These are phyloP conservation scores for Corylus heterophylla DNA, from an alignment of 306 rosid genomes.

Conservation along the genomic window DNA sequence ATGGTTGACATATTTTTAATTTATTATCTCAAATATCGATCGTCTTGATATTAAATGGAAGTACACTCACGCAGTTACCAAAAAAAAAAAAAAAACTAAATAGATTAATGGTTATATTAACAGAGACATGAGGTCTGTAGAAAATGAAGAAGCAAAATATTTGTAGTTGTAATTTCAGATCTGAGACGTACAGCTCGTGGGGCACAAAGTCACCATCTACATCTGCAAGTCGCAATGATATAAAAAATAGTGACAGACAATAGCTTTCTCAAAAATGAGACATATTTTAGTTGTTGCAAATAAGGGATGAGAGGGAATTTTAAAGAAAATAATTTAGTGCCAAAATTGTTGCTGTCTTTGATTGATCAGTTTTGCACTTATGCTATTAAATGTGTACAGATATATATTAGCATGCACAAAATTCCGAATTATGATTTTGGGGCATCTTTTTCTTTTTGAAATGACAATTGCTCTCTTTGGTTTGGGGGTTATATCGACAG, in stretches of 20 bases:
- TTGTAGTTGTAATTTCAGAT: conserved; percentile 16
- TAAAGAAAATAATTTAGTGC: neutral
- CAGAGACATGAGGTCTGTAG: neutral
- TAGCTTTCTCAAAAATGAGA: conserved; percentile 3
- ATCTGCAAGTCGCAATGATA: conserved; percentile 24
- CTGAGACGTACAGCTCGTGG: conserved; percentile 1
- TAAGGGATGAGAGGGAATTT: neutral
- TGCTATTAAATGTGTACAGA: conserved; percentile 1
- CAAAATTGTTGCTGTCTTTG: conserved; percentile 5
- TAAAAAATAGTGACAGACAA: conserved; percentile 22
- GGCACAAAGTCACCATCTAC: conserved; percentile 28
- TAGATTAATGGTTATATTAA: too few relatives aligned
- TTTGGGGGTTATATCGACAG: too few relatives aligned
- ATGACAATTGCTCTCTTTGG: neutral
- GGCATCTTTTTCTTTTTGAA: neutral
- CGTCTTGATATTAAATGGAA: neutral
- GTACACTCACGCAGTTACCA: neutral
- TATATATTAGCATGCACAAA: conserved; percentile 6
- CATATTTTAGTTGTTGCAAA: neutral
- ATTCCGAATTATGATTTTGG: neutral
- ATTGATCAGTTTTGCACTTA: conserved; percentile 5
- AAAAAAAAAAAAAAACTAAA: neutral
- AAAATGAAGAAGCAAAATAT: neutral
- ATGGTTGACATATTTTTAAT: too few relatives aligned
- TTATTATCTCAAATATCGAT: too few relatives aligned